Conservation (phyloP, 2,329 filamentous ascomycete species). For the Trichocomaceae sp. region DNA sequence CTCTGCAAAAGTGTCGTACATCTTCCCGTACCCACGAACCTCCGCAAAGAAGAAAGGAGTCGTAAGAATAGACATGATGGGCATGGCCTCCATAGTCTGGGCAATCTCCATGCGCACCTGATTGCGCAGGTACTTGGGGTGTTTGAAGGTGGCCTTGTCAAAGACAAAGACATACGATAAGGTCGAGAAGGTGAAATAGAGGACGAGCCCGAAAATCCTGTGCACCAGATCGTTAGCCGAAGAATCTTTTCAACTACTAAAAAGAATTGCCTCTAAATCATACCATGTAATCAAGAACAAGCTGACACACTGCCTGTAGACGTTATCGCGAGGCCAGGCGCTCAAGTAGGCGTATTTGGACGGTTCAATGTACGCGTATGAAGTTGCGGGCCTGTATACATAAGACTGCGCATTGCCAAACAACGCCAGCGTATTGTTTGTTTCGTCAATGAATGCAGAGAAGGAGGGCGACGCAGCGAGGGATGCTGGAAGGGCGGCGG, state of each 20-base stretch:
- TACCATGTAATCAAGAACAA: conserved; percentile 85
- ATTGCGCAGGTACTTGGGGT: conserved; percentile 93
- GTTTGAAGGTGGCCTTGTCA: conserved; percentile 79
- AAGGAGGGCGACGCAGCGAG: conserved; percentile 48
- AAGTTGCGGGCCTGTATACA: conserved; percentile 63
- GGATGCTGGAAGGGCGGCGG: conserved; percentile 58
- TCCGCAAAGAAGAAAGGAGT: conserved; percentile 75
- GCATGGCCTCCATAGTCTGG: conserved; percentile 70
- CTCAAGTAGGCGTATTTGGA: conserved; percentile 73
- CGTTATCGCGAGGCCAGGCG: conserved; percentile 68
- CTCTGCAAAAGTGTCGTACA: conserved; percentile 73
- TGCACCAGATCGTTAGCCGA: background rate
- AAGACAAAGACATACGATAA: conserved; percentile 85
- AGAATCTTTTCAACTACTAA: background rate
- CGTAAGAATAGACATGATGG: conserved; percentile 75
- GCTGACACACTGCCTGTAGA: conserved; percentile 65
- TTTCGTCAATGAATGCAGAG: conserved; percentile 45
- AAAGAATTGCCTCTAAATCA: background rate
- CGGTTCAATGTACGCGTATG: conserved; percentile 63
- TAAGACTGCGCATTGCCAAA: conserved; percentile 44
- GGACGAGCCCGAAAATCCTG: conserved; percentile 76
- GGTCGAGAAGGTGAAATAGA: conserved; percentile 79
- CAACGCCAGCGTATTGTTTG: conserved; percentile 51
- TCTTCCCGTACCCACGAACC: conserved; percentile 74
- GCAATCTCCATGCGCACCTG: conserved; percentile 80